phyloP scores from a whole-genome alignment of 352 stramenopile species.

The Pythium aquatile region DNA sequence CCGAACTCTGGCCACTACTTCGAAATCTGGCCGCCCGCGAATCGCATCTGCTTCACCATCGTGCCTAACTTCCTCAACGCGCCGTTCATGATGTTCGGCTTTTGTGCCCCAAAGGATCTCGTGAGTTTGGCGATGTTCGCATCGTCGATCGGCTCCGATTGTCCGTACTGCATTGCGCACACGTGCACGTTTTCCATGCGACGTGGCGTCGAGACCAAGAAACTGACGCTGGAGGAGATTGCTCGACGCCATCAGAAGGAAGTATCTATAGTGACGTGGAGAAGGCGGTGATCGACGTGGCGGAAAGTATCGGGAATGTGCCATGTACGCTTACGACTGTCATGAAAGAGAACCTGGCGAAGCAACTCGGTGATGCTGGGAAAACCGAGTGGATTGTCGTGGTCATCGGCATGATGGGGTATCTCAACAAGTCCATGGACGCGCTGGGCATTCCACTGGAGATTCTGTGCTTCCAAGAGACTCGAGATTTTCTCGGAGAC shows the following conservation, averaged over 20 bases:
- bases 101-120: constrained; percentile 5
- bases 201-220: constrained; percentile 5
- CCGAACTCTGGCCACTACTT: constrained; percentile 12
- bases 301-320: constrained; percentile 4
- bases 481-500: constrained; percentile 6
- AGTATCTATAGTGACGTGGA: constrained; percentile 1
- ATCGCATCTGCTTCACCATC: constrained; percentile 15
- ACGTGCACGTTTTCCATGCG: constrained; percentile 11
- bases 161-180: constrained; percentile 4
- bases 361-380: not conserved
- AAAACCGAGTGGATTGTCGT: constrained; percentile 3
- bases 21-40: constrained; percentile 12
- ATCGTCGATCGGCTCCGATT: constrained; percentile 8
- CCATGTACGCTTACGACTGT: constrained; percentile 8
- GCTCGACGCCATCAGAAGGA: not conserved
- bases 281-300: constrained; percentile 7
- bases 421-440: constrained; percentile 15
- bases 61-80: constrained; percentile 15
- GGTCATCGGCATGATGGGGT: constrained; percentile 8
- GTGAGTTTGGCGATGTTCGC: constrained; percentile 11
- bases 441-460: constrained; percentile 6
- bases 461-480: constrained; percentile 7
- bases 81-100: constrained; percentile 9
- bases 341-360: not conserved
- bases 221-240: constrained; percentile 8